Evolutionary conservation across 2,329 filamentous ascomycete species (phyloP).

Genomic region (Exserohilum rostratum): DNA sequence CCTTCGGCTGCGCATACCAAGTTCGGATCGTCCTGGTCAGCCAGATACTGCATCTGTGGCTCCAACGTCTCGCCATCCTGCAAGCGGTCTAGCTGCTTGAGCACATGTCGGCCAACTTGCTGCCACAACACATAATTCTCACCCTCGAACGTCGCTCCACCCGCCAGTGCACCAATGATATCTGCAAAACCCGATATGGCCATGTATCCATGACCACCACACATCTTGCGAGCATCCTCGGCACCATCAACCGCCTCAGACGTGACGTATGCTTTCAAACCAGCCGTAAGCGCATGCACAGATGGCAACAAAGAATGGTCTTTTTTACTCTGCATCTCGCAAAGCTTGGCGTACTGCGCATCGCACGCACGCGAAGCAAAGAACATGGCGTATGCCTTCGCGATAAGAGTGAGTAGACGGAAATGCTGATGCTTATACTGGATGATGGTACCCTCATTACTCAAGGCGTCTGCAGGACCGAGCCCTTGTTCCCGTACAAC

Average conservation of each 20-base stretch:
- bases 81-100: constrained; percentile 26
- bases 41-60: constrained; percentile 4
- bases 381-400: constrained; percentile 26
- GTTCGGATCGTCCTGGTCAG: constrained; percentile 2
- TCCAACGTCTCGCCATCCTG: constrained; percentile 8
- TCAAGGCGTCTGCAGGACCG: constrained; percentile 6
- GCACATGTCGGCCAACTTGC: constrained; percentile 44
- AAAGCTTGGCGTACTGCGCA: neutral
- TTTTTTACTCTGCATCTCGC: constrained; percentile 9
- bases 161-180: constrained; percentile 36
- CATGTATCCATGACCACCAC: constrained; percentile 50
- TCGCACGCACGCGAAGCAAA: constrained; percentile 16
- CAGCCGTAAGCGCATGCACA: constrained; percentile 42
- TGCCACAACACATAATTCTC: constrained; percentile 53
- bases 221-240: constrained; percentile 46
- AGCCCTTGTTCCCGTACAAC: constrained; percentile 52
- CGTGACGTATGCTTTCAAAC: constrained; percentile 57
- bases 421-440: constrained; percentile 26
- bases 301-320: constrained; percentile 8
- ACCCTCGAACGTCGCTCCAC: constrained; percentile 45
- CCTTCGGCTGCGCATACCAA: neutral
- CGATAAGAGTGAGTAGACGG: constrained; percentile 19
- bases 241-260: constrained; percentile 54
- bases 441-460: constrained; percentile 14
- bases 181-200: constrained; percentile 41